These are phyloP conservation scores for Aspergillus diversus DNA, from an alignment of 495 filamentous ascomycete genomes.

Conservation along the genomic window DNA sequence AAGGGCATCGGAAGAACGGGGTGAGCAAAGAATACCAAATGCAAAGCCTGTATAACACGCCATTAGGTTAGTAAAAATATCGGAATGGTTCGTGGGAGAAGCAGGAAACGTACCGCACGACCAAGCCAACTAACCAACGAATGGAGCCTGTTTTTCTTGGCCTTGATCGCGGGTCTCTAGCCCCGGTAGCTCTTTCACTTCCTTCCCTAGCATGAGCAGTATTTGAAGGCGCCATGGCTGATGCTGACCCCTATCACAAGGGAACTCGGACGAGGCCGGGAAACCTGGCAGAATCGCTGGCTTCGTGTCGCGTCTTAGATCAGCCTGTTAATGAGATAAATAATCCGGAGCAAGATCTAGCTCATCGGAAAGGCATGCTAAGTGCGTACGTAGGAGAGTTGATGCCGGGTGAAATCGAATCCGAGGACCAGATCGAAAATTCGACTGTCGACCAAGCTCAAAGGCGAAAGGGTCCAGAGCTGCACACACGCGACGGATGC, in stretches of 20 bases:
- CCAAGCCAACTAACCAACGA: constrained; percentile 57
- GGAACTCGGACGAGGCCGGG: constrained; percentile 12
- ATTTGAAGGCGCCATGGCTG: constrained; percentile 30
- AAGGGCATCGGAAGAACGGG: constrained; percentile 80
- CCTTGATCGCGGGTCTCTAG: constrained; percentile 19
- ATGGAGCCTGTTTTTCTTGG: constrained; percentile 39
- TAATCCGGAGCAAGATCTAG: background rate
- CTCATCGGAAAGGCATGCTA: constrained; percentile 5
- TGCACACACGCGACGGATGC: constrained; percentile 16
- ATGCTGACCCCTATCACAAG: constrained; percentile 8
- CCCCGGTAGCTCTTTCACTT: constrained; percentile 21
- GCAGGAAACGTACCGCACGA: constrained; percentile 59
- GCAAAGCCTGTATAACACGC: constrained; percentile 58
- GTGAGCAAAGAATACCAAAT: constrained; percentile 87
- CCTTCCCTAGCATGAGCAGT: constrained; percentile 36
- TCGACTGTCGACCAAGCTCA: constrained; percentile 12
- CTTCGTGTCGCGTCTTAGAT: constrained; percentile 10
- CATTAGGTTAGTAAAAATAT: constrained; percentile 3
- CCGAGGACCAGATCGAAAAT: constrained; percentile 2
- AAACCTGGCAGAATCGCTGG: constrained; percentile 12
- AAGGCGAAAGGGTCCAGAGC: constrained; percentile 7
- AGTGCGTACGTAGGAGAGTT: constrained; percentile 1
- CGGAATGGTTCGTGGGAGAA: background rate
- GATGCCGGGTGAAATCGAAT: background rate
- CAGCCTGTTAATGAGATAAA: background rate